phyloP scores from a whole-genome alignment of 202 grass and related monocot genomes.

The Bolboschoenoplectus hybrid region DNA sequence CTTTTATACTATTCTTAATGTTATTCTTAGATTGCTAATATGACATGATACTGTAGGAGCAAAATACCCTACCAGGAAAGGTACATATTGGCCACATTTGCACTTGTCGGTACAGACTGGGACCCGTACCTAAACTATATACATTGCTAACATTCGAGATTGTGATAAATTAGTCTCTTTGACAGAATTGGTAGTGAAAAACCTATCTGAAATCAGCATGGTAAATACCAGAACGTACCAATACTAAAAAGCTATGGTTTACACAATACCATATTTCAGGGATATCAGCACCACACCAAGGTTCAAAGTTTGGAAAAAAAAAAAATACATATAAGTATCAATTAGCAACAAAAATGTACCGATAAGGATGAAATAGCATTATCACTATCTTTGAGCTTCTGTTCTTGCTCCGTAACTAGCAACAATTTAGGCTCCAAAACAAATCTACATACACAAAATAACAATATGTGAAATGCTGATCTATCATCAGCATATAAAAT shows the following conservation, averaged over 20 bases:
- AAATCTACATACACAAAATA: slow-evolving; percentile 57
- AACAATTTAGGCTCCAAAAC: slow-evolving; percentile 89
- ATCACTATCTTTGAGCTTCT: slow-evolving; percentile 82
- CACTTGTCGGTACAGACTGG: not conserved
- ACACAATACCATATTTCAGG: not conserved
- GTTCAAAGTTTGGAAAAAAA: not conserved
- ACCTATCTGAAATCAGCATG: not conserved
- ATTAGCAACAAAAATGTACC: slow-evolving; percentile 41
- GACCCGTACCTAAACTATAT: not conserved
- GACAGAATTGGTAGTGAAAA: not conserved
- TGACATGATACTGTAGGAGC: not conserved
- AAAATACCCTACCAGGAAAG: not conserved
- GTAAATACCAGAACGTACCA: slow-evolving; percentile 13
- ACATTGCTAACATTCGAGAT: not conserved
- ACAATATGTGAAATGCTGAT: not conserved
- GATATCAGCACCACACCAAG: not conserved
- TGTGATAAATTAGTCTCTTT: not conserved
- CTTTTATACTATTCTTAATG: not conserved
- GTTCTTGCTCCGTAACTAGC: slow-evolving; percentile 70
- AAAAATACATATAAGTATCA: not conserved
- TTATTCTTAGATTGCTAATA: not conserved
- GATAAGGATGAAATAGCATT: slow-evolving; percentile 70
- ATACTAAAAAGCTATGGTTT: not conserved
- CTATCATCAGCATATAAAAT: not conserved
- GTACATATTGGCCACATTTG: not conserved